phyloP scores from a whole-genome alignment of 768 basidiomycete species.

The Naganishia vishniacii region DNA sequence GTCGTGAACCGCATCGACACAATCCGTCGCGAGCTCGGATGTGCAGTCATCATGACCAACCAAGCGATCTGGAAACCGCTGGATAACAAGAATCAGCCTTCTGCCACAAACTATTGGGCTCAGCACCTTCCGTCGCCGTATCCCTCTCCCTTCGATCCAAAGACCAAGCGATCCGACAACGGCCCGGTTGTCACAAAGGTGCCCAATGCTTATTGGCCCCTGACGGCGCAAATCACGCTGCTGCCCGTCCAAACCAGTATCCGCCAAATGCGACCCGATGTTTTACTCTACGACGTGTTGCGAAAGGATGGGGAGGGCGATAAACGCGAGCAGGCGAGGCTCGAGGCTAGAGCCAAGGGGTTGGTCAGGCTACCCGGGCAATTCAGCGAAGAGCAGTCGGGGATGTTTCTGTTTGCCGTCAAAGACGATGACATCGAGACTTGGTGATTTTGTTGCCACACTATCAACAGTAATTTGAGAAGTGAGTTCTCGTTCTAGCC shows the following conservation, averaged over 20 bases:
- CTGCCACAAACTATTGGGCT: conserved; percentile 18
- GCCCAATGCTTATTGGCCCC: conserved; percentile 18
- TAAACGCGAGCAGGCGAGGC: conserved; percentile 22
- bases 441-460: no score
- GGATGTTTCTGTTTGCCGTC: background rate
- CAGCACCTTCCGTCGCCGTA: conserved; percentile 25
- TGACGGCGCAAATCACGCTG: conserved; percentile 26
- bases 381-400: background rate
- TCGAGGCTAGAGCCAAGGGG: conserved; percentile 12
- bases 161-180: background rate
- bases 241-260: background rate
- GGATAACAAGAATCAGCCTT: background rate
- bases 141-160: conserved; percentile 20
- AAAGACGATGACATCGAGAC: conserved; percentile 1
- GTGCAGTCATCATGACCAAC: conserved; percentile 17
- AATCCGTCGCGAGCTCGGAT: conserved; percentile 24
- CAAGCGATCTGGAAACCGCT: conserved; percentile 25
- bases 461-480: no score
- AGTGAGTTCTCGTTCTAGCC: no score
- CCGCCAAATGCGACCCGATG: conserved; percentile 23
- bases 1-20: conserved; percentile 16
- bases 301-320: conserved; percentile 21
- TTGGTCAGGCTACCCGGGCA: conserved; percentile 14
- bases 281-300: conserved; percentile 21
- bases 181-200: background rate